Percentiles rank a stretch among this genome's conserved stretches.
Evolutionary conservation across 768 basidiomycete species (phyloP).

Genomic region (Termitomyces sp.): DNA sequence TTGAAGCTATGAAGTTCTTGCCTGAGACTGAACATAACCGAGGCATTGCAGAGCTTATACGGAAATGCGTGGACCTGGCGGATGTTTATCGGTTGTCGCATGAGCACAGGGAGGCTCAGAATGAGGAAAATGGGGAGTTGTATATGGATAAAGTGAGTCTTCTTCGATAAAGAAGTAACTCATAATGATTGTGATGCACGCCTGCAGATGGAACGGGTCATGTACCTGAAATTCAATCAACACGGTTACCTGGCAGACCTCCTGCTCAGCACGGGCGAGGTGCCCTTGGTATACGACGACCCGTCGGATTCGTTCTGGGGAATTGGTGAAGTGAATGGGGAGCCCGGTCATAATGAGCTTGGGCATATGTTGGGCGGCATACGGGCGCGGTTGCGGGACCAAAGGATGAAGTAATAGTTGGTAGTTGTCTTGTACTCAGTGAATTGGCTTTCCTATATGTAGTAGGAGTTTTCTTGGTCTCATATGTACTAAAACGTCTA

Average conservation of each 20-base stretch:
- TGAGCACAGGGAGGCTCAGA: constrained; percentile 31
- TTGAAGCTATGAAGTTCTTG: constrained; percentile 72
- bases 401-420: constrained; percentile 13
- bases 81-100: constrained; percentile 39
- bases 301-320: constrained; percentile 67
- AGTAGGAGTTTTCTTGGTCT: background rate
- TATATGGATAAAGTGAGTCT: constrained; percentile 46
- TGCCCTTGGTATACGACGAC: constrained; percentile 54
- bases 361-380: constrained; percentile 59
- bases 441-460: background rate
- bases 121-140: constrained; percentile 54
- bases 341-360: constrained; percentile 48
- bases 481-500: background rate
- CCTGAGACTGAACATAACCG: constrained; percentile 34
- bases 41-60: constrained; percentile 56
- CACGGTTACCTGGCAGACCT: constrained; percentile 51
- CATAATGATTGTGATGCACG: background rate
- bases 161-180: background rate
- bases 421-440: background rate
- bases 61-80: constrained; percentile 32
- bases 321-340: constrained; percentile 45
- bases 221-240: constrained; percentile 70
- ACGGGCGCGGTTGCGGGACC: constrained; percentile 41
- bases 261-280: constrained; percentile 52
- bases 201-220: constrained; percentile 64